Percentiles rank a stretch among this genome's conserved stretches.
Conservation (phyloP, 139 green algal genomes). For the Haematococcus lacustris region DNA sequence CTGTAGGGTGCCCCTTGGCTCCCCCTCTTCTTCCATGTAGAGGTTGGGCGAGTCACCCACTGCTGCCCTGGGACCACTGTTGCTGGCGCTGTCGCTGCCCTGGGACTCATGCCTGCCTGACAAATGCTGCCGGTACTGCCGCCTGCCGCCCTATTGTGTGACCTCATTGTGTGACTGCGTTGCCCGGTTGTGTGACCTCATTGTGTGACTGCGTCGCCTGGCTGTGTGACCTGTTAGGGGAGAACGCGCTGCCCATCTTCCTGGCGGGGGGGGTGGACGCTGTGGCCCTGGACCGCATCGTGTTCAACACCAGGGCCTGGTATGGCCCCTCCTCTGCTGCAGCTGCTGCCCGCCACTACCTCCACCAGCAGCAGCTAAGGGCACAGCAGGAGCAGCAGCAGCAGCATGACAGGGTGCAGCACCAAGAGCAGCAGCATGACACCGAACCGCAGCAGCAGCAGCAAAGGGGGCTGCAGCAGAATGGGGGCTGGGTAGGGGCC, state of each 20-base stretch:
- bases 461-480: constrained; percentile 6
- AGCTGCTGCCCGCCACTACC: neutral
- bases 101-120: too few relatives aligned
- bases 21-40: too few relatives aligned
- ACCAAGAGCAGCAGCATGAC: neutral
- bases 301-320: constrained; percentile 51
- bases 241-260: constrained; percentile 92
- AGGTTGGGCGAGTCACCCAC: too few relatives aligned
- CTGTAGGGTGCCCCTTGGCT: too few relatives aligned
- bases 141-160: too few relatives aligned
- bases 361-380: constrained; percentile 4
- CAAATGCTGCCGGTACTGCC: too few relatives aligned
- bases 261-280: constrained; percentile 48
- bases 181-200: neutral
- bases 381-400: constrained; percentile 1
- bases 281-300: constrained; percentile 60
- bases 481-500: neutral
- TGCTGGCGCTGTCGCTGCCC: too few relatives aligned
- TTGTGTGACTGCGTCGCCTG: neutral
- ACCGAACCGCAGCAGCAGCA: constrained; percentile 1
- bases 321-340: neutral
- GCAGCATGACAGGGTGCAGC: constrained; percentile 3
- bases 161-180: neutral
- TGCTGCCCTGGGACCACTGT: too few relatives aligned
- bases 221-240: constrained; percentile 52